These are phyloP conservation scores for Globisporangium cylindrosporum DNA, from an alignment of 352 stramenopile genomes.

Conservation along the genomic window DNA sequence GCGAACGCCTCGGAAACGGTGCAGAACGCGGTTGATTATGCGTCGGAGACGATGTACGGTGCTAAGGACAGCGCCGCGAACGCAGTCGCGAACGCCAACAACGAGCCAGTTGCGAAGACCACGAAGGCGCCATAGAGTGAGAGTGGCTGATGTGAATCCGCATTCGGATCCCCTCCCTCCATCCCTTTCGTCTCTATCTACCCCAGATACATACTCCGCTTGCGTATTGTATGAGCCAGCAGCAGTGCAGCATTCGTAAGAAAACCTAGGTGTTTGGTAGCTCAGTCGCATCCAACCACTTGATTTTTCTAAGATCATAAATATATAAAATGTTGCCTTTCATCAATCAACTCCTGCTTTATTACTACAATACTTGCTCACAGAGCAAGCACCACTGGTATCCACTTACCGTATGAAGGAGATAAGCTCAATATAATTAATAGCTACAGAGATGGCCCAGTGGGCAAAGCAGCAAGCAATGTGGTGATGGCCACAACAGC, in stretches of 20 bases:
- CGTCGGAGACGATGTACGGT: not conserved
- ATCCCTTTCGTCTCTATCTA: not conserved
- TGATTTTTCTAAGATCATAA: not conserved
- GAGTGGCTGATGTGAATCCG: not conserved
- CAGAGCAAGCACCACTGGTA: too few species aligned
- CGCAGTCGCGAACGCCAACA: not conserved
- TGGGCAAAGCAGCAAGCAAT: too few species aligned
- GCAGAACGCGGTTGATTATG: not conserved
- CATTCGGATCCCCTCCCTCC: too few species aligned
- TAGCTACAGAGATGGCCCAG: too few species aligned
- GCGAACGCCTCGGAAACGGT: not conserved
- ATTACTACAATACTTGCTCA: not conserved
- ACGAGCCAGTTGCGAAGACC: not conserved
- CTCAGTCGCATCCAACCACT: not conserved
- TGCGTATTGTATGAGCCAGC: not conserved
- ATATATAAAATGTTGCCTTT: not conserved
- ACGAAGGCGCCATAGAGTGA: not conserved
- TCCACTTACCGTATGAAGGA: not conserved
- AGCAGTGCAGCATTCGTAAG: not conserved
- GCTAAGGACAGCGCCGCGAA: not conserved
- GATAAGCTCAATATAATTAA: not conserved
- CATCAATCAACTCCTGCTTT: not conserved
- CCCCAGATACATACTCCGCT: not conserved
- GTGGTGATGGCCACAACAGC: too few species aligned
- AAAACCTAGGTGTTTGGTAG: not conserved